Percentiles rank a stretch among this genome's conserved stretches.
These are phyloP conservation scores for Bolboschoenoplectus hybrid DNA, from an alignment of 202 grass and related monocot species.

Conservation along the genomic window DNA sequence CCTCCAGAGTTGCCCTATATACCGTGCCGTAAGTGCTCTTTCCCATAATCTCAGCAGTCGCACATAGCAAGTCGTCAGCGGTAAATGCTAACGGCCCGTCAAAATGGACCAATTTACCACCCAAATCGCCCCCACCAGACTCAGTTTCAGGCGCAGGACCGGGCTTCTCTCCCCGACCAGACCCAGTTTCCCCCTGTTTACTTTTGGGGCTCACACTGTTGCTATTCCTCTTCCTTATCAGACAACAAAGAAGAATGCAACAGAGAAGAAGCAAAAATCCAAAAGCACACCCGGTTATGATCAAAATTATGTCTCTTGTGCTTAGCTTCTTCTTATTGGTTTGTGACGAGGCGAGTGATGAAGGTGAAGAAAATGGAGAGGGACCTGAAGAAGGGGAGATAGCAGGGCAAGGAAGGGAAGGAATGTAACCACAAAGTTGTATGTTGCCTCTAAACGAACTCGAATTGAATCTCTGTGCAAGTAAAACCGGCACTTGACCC, in stretches of 20 bases:
- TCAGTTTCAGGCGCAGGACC: constrained; percentile 44
- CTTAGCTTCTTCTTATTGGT: constrained; percentile 34
- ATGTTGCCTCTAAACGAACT: constrained; percentile 64
- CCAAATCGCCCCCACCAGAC: constrained; percentile 58
- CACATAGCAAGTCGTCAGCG: constrained; percentile 71
- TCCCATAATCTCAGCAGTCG: constrained; percentile 85
- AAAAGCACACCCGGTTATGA: constrained; percentile 42
- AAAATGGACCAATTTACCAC: constrained; percentile 83
- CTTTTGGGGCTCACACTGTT: constrained; percentile 39
- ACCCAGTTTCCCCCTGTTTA: constrained; percentile 32
- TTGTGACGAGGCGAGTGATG: neutral
- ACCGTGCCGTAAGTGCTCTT: constrained; percentile 88
- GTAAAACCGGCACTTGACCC: constrained; percentile 51
- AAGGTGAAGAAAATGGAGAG: constrained; percentile 38
- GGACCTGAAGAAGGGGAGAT: constrained; percentile 43
- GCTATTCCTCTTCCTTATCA: constrained; percentile 42
- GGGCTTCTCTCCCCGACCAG: constrained; percentile 50
- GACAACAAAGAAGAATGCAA: constrained; percentile 58
- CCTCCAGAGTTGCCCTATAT: constrained; percentile 81
- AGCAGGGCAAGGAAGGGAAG: constrained; percentile 49
- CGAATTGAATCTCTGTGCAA: constrained; percentile 58
- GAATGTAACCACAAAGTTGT: constrained; percentile 70
- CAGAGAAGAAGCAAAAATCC: constrained; percentile 56
- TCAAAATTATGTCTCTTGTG: constrained; percentile 52
- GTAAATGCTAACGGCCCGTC: constrained; percentile 72